These are phyloP conservation scores for Nemania diffusa DNA, from an alignment of 2,329 filamentous ascomycete genomes.

Conservation along the genomic window DNA sequence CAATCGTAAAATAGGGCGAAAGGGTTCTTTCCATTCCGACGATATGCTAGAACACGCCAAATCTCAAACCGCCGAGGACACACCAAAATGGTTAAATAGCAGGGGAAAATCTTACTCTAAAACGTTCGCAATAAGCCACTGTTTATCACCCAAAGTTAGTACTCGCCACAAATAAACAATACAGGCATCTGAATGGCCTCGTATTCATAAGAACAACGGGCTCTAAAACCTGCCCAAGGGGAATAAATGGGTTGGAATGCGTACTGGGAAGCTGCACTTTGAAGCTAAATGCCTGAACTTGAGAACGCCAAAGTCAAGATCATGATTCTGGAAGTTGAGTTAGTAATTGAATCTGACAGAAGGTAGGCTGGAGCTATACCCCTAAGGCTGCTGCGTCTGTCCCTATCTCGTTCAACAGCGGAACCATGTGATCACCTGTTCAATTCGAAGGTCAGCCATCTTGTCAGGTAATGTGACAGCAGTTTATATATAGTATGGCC, in stretches of 20 bases:
- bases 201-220: neutral
- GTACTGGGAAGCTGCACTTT: constrained; percentile 78
- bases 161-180: neutral
- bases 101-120: constrained; percentile 62
- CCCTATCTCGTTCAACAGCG: constrained; percentile 79
- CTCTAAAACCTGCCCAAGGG: neutral
- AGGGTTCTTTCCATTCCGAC: neutral
- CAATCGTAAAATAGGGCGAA: neutral
- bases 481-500: neutral
- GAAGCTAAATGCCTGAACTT: constrained; percentile 79
- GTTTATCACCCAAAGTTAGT: constrained; percentile 11
- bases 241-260: neutral
- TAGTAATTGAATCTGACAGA: constrained; percentile 22
- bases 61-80: neutral
- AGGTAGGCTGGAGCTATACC: constrained; percentile 57
- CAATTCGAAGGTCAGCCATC: neutral
- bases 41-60: neutral
- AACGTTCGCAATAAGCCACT: constrained; percentile 88
- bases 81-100: neutral
- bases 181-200: neutral
- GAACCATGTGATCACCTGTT: constrained; percentile 83
- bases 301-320: constrained; percentile 88
- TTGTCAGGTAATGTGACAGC: neutral
- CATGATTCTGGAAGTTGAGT: constrained; percentile 74
- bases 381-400: constrained; percentile 86